Evolutionary conservation across 345 rosid species (phyloP), one percentile per base, ranked within the genome.

Genomic region (Toxicodendron radicans): DNA sequence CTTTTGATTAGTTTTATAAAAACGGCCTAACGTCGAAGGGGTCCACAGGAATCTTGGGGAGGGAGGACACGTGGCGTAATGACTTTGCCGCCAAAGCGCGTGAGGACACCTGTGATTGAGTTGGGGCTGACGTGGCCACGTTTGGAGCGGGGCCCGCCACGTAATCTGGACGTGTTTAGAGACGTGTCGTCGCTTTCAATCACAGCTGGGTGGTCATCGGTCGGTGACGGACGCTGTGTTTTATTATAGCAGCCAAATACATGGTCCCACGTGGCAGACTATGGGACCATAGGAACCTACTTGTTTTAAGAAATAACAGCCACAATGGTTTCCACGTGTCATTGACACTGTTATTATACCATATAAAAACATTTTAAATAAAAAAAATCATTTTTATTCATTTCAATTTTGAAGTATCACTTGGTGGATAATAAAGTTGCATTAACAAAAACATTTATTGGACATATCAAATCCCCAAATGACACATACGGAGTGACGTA

Each of bases 71-170:
- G 80, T 83, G 84, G 84, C 51, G n/a, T 0, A 5, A 57, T 13
- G 77, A 79, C 76, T 66, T 76, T 56, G 66, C 2, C 30, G 72
- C 30, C 79, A 20, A 68, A 32, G 72, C 66, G 85, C 76, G 83
- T 78, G 80, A 5, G 0, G 76, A 81, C 83, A 87, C 87, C 75
- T 78, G 52, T 76, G 68, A 33, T 10, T 24, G 79, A 76, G 68
- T 71, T 6, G 49, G 23, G 4, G 63, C 77, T 76, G 88, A 87
- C 76, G 82, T 78, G 91, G 84, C 74, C 80, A 79, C 78, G 84
- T 80, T 74, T 27, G 35, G 61, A 33, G 62, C n/a, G 84, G 83
- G 87, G 53, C 83, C 83, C 76, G 21, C 60, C 63, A 32, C 38
- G 54, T 16, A 60, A 62, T 61, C 46, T 58, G 75, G 73, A 60